Evolutionary conservation across 73 alveolate species (phyloP), one percentile per base, ranked within the genome.

Genomic region (Tetrahymena thermophila): DNA sequence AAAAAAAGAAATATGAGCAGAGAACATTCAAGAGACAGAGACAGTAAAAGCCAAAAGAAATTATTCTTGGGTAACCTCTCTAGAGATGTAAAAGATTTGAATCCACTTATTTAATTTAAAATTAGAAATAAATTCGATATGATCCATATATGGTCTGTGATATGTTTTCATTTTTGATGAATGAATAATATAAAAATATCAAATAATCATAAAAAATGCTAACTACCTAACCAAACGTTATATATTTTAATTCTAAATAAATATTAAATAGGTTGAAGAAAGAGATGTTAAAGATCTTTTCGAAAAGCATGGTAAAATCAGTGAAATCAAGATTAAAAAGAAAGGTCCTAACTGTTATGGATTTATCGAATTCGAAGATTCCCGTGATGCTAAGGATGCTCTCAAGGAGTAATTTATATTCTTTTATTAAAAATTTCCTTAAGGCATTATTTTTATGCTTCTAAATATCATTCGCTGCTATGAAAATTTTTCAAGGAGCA

Each of bases 261-360:
- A 50, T 50, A 6, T 5, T 50, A 17, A 28, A 28, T 71, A 71
- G 89, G 89, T 71, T 71, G 89, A 71, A 71, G 89, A 71, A 71
- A 28, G 31, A n/a, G 89, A 71, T 11, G 89, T 71, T 71, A 23
- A 25, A 34, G 89, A 71, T 71, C 40, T 71, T 31, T 71, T 71
- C 89, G 35, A 31, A 71, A 71, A 31, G 37, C 31, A 71, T 71
- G 89, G 89, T 25, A 71, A 71, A 71, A 71, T 71, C 89, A 71
- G 37, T 34, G 89, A 71, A 71, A 71, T 71, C 31, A 71, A 71
- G 89, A 71, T 71, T 71, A 71, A 71, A 71, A 71, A 71, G 89
- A 71, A 71, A 71, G 89, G 89, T 71, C 89, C 89, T 31, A 71
- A 71, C 89, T 71, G 89, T n/a, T 71, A 71, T n/a, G 89, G 89